Base-by-base conservation (phyloP, 1,139 yeast species). In the Wickerhamomyces sp. region DNA sequence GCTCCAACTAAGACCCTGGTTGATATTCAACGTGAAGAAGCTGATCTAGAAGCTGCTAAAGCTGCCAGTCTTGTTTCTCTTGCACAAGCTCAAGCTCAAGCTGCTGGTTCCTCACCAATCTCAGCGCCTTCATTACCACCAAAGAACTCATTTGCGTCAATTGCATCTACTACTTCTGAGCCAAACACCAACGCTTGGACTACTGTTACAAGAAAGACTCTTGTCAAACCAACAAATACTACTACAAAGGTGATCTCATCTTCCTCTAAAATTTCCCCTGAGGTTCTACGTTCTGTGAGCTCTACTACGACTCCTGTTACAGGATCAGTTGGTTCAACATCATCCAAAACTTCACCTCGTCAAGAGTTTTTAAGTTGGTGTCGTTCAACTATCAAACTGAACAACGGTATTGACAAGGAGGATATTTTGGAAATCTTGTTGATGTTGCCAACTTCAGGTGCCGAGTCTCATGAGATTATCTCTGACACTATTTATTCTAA, bases 401-500 rank as follows among this genome's bases (percentile, higher is more conserved):
- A 85, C 52, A 74, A 81, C 6, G 80, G 87, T 16, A 91, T 88
- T 28, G 73, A 83, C 19, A 69, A 69, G 33, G 82, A 79, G 45
- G 96, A 85, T 54, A 77, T 91, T 36, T 66, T 91, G 39, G 81
- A 85, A 41, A 81, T 91, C 58, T 72, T 91, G 50, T 66, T 88
- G 39, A 79, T 89, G 36, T 71, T 91, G 44, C 96, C 97, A 25
- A 62, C 75, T 6, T 12, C 25, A 26, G 75, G 77, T 31, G 50
- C 68, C 6, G 96, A 88, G 48, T 78, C 95, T 1, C 68, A 72
- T 32, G 95, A 82, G 56, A 85, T 91, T 55, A 88, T 91, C 54
- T 81, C 95, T 4, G 98, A 91, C 57, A 86, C 96, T 12, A 79
- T 91, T 42, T 89, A 88, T 61, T 78, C 93, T 32, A 85, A 91